Evolutionary conservation across 2,329 filamentous ascomycete species (phyloP).

Genomic region (Calonectria pseudoreteaudii): DNA sequence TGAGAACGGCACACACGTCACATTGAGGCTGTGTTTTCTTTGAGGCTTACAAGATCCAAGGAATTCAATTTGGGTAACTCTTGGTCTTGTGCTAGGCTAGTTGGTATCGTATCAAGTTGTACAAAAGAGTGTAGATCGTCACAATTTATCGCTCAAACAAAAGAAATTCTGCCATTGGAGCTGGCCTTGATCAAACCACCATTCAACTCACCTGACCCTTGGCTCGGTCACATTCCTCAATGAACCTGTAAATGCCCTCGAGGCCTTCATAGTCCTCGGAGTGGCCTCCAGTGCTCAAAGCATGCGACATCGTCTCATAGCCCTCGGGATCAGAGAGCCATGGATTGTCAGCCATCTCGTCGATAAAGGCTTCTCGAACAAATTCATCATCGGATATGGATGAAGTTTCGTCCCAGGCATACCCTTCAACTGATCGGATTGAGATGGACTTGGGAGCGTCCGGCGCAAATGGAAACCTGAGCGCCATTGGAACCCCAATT

Average conservation of each 20-base stretch:
- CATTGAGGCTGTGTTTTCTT: not conserved
- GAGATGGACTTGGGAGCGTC: conserved; percentile 55
- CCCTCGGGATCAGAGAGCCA: conserved; percentile 62
- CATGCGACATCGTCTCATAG: conserved; percentile 64
- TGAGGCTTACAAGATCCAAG: conserved; percentile 27
- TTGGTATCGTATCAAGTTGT: conserved; percentile 30
- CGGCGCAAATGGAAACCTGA: conserved; percentile 89
- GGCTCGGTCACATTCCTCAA: conserved; percentile 67
- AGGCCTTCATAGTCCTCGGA: conserved; percentile 66
- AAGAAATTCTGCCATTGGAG: conserved; percentile 27
- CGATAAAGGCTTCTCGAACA: conserved; percentile 54
- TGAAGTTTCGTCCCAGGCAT: conserved; percentile 54
- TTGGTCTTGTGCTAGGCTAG: conserved; percentile 29
- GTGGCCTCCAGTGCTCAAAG: conserved; percentile 57
- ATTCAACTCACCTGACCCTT: conserved; percentile 48
- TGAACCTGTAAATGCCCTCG: conserved; percentile 68
- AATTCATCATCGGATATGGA: conserved; percentile 50
- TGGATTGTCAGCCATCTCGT: conserved; percentile 58
- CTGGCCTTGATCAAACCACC: conserved; percentile 24
- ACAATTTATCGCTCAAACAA: conserved; percentile 26
- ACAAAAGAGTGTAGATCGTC: conserved; percentile 43
- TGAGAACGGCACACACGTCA: not conserved
- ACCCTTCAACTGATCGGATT: conserved; percentile 56
- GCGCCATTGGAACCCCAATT: conserved; percentile 77
- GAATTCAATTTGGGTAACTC: conserved; percentile 38